Base-by-base conservation (phyloP, 805 yeast genomes). In the Wickerhamiella cacticola region DNA sequence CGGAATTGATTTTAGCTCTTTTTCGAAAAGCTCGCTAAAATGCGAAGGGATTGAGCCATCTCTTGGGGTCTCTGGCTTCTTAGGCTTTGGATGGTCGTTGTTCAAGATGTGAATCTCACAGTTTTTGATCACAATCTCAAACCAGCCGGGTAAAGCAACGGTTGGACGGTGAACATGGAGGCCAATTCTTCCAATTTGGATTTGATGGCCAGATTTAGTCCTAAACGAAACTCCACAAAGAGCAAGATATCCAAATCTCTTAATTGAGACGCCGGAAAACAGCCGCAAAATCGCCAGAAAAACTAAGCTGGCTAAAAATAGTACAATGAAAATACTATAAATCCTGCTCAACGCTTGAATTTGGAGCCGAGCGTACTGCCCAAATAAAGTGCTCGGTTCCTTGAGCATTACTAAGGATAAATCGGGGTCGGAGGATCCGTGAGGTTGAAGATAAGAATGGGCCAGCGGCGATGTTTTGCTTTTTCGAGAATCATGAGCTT, bases 231-330 rank as follows among this genome's bases (percentile, higher is more conserved):
- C 56, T 50, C 65, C 63, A 22, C 68, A 56, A n/a, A 67, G 52
- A 16, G 64, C 61, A 48, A 67, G 56, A 55, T 67, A 67, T 34
- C 71, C 71, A 13, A 68, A 57, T 15, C 71, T 62, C 52, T 64
- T 66, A 52, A 67, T 63, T 24, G 69, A 65, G 40, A 67, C 53
- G 24, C 71, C 71, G 2, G 71, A 65, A 52, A 65, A 57, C 19
- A 66, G 53, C 12, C 71, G 60, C 16, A 67, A 51, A 31, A 65
- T 50, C 16, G 70, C 70, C 45, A 67, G 62, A 18, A 64, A 41
- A 45, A 62, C 62, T 22, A 67, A 63, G 24, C 70, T 58, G 12
- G 57, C 52, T n/a, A 66, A 48, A 48, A 63, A 64, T 19, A 49
- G 10, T 8, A 53, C 26, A 13, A 49, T 55, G 1, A 48, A 46